Percentiles rank a stretch among this genome's conserved stretches.
phyloP scores from a whole-genome alignment of 805 yeast genomes.

The Teunomyces pallodes region DNA sequence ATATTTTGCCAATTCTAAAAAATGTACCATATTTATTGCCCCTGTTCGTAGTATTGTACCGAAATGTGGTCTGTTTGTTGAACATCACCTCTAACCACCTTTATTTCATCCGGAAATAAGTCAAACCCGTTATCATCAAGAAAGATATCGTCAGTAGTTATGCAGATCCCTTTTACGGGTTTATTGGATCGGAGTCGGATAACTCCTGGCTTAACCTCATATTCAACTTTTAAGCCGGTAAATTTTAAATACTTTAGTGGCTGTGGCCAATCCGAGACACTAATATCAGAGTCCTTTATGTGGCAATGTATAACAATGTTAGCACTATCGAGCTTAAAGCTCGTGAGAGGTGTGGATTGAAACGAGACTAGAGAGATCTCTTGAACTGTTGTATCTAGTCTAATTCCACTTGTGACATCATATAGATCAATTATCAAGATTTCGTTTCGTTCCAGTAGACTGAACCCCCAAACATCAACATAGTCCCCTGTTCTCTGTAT shows the following conservation, averaged over 20 bases:
- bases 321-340: background rate
- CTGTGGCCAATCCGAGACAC: constrained; percentile 51
- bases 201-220: constrained; percentile 21
- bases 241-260: constrained; percentile 40
- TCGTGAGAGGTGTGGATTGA: background rate
- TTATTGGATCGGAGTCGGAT: constrained; percentile 23
- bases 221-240: constrained; percentile 21
- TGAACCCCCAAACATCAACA: constrained; percentile 5
- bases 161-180: constrained; percentile 46
- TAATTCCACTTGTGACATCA: constrained; percentile 28
- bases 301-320: constrained; percentile 3
- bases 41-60: background rate
- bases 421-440: constrained; percentile 25
- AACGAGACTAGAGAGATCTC: background rate
- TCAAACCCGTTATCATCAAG: constrained; percentile 49
- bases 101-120: constrained; percentile 37
- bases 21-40: background rate
- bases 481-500: constrained; percentile 26
- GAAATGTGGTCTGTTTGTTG: background rate
- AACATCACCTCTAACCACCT: constrained; percentile 1
- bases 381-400: background rate
- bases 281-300: constrained; percentile 11
- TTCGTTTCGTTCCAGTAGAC: constrained; percentile 10
- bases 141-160: constrained; percentile 25
- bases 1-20: too few relatives aligned